These are phyloP conservation scores for Pueraria montana DNA, from an alignment of 306 rosid genomes.

Conservation along the genomic window DNA sequence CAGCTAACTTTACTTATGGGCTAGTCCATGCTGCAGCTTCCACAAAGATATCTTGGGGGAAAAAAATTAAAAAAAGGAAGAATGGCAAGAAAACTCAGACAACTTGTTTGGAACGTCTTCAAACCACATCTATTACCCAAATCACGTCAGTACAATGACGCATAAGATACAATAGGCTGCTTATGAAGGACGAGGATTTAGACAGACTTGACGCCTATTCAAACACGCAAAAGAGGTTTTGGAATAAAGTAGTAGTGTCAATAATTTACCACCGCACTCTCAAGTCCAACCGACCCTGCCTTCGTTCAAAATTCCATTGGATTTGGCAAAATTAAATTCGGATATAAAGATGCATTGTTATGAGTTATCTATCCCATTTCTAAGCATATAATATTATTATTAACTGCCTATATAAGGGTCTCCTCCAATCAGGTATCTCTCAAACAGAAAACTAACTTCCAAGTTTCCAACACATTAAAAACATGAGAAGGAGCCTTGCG, in stretches of 20 bases:
- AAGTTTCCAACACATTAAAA: background rate
- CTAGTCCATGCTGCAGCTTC: too few relatives aligned
- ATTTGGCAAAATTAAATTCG: conserved; percentile 6
- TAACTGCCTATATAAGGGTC: conserved; percentile 43
- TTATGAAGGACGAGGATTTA: too few relatives aligned
- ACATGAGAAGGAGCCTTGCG: conserved; percentile 43
- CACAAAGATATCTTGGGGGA: too few relatives aligned
- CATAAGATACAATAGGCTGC: background rate
- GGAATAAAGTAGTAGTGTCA: background rate
- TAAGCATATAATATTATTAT: background rate
- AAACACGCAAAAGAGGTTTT: too few relatives aligned
- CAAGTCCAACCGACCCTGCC: background rate
- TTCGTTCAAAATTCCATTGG: background rate
- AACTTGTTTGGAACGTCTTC: too few relatives aligned
- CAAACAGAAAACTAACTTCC: background rate
- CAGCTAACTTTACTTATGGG: too few relatives aligned
- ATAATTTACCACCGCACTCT: background rate
- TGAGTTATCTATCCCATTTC: background rate
- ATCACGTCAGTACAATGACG: background rate
- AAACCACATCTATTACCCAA: too few relatives aligned
- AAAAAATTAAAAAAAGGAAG: too few relatives aligned
- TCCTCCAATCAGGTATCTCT: background rate
- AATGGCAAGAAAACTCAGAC: too few relatives aligned
- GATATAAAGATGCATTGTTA: conserved; percentile 18
- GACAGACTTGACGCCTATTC: too few relatives aligned